phyloP scores from a whole-genome alignment of 768 basidiomycete species.

The Pleurotus eryngii region DNA sequence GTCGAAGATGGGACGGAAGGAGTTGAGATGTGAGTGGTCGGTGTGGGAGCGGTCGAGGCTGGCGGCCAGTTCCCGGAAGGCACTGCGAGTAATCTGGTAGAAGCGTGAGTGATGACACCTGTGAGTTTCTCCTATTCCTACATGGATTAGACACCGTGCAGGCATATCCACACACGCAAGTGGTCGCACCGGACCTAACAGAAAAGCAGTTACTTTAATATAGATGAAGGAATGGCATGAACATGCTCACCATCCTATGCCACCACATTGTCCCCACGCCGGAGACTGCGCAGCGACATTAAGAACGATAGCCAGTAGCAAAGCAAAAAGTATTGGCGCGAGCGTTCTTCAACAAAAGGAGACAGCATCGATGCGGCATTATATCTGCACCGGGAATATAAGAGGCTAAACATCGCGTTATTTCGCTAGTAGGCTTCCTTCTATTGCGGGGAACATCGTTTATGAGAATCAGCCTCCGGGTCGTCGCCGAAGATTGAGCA shows the following conservation, averaged over 20 bases:
- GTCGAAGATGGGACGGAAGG: constrained; percentile 20
- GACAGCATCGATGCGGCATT: not conserved
- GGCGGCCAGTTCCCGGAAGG: constrained; percentile 34
- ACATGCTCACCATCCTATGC: constrained; percentile 31
- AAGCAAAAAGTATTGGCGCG: not conserved
- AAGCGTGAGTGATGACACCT: not conserved
- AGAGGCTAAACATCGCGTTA: not conserved
- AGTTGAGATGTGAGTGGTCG: constrained; percentile 16
- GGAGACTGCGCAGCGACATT: constrained; percentile 30
- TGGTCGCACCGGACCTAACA: constrained; percentile 38
- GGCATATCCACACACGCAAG: constrained; percentile 39
- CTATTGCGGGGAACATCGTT: too few relatives aligned
- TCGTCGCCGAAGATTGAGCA: constrained; percentile 3
- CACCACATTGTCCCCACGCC: constrained; percentile 44
- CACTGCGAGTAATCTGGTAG: constrained; percentile 53
- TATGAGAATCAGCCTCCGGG: not conserved
- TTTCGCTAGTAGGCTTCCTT: not conserved
- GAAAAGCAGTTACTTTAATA: not conserved
- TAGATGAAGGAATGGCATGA: not conserved
- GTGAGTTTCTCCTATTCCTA: constrained; percentile 13
- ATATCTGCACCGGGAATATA: not conserved
- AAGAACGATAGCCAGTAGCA: not conserved
- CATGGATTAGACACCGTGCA: constrained; percentile 40
- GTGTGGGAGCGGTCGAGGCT: constrained; percentile 18
- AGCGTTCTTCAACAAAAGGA: not conserved